Evolutionary conservation across 2,329 filamentous ascomycete species (phyloP), one percentile per base, ranked within the genome.

Genomic region (Fusarium sp.): DNA sequence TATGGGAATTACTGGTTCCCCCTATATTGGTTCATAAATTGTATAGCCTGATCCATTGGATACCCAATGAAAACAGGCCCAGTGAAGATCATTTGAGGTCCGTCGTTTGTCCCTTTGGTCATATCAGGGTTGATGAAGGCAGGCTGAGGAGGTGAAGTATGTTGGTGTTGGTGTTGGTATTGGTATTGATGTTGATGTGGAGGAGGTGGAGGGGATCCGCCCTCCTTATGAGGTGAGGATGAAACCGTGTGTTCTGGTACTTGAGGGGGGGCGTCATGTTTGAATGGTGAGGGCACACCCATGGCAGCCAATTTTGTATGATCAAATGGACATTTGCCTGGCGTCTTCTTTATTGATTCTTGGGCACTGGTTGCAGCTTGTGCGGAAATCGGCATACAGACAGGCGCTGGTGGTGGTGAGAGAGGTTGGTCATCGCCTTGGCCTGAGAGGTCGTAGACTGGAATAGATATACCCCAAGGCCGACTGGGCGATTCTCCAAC

Each of bases 31-130:
- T 93, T 91, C 85, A 97, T 88, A 58, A 97, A 88, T 62, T 90
- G 87, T 31, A 94, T 89, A n/a, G 94, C 93, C 80, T 97, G 92
- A 68, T 97, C 94, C 70, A 94, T 89, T 15, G 92, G 91, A 79
- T 98, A 98, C 0, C 96, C 96, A 77, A 98, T 94, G 79, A 98
- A 98, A 1, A 98, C 95, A 0, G 96, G 96, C 0, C 96, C 96
- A 14, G 94, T 97, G 79, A 98, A 98, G 1, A 97, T 87, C 89
- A 98, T 93, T 76, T 93, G 92, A 15, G 93, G 89, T 15, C 75
- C 75, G 15, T 76, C 79, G 44, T 72, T 70, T 11, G 74, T 75
- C 60, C 77, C 78, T 74, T 84, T 81, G 54, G 78, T 58, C 42
- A 82, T 70, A 61, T 81, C 78, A 45, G 86, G 80, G 72, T 87